Evolutionary conservation across 148 eudicot genomes (phyloP), one percentile per base, ranked within the genome.

Genomic region (Diospyros lotus): DNA sequence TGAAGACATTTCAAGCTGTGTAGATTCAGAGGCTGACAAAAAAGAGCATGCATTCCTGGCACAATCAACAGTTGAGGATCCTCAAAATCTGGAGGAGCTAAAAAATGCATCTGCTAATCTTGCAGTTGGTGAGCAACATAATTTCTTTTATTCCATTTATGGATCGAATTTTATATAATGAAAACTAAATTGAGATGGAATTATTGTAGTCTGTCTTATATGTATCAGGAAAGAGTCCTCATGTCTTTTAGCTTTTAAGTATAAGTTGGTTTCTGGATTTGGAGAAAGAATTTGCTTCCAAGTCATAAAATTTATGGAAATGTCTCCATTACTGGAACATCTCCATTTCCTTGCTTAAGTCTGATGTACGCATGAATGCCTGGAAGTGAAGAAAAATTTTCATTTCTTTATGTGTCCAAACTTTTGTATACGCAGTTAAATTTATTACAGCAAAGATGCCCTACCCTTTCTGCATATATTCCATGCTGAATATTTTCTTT

Each of bases 41-140:
- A 70, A 66, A 62, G 73, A 62, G 51, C 58, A 68, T 72, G 58
- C 74, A 66, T 70, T 73, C 7, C 66, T 18, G 28, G 78, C 40
- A 73, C 80, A 72, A 46, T 41, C 80, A 64, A 43, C 64, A 62
- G 61, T 76, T 46, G 76, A 65, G 52, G 71, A 73, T 77, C 76
- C 73, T 58, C 73, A 73, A 59, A 74, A 73, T 50, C 53, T 76
- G 7, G 81, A 86, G 68, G 87, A 88, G 17, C 69, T 82, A 18
- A 83, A 73, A 76, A 77, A 59, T 59, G 76, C 82, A 75, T 59
- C 84, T 45, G 80, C 80, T 18, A 86, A 81, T 76, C 81, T 82
- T 77, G 82, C 89, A 53, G 79, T 80, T 73, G 98, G 98, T 93
- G 86, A 86, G 90, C 78, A 5, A 77, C 71, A 56, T 73, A 55